A percentile compares a stretch with the other conserved stretches of the same genome.
These are phyloP conservation scores for Cucumis hystrix DNA, from an alignment of 306 rosid species.

Conservation along the genomic window DNA sequence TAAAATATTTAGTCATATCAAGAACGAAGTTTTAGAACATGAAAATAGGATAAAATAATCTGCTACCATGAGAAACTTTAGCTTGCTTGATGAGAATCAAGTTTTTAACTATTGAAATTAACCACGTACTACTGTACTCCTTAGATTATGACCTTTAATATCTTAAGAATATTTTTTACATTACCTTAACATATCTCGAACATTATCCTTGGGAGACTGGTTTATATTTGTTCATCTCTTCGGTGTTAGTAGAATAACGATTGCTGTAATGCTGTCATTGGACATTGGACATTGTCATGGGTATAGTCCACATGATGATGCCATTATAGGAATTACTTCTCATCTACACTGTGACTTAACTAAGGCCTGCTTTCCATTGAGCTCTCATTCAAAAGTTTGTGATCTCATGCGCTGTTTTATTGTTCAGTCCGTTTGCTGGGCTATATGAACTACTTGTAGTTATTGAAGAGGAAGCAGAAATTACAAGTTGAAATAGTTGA, in stretches of 20 bases:
- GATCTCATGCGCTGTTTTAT: background rate
- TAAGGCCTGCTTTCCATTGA: background rate
- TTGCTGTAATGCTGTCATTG: background rate
- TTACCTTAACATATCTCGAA: background rate
- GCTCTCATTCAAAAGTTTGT: background rate
- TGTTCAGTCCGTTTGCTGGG: background rate
- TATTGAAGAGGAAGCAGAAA: background rate
- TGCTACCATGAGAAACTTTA: background rate
- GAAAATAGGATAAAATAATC: background rate
- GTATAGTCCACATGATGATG: background rate
- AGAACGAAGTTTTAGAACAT: background rate
- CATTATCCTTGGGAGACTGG: background rate
- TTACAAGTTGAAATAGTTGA: background rate
- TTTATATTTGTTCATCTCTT: background rate
- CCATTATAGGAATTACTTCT: background rate
- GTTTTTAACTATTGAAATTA: background rate
- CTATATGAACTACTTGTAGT: background rate
- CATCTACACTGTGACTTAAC: background rate
- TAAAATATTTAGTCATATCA: background rate
- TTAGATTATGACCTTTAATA: background rate
- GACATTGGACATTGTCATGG: background rate
- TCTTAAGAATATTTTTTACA: background rate
- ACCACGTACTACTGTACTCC: background rate
- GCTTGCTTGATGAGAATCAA: background rate
- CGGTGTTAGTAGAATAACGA: background rate